Evolutionary conservation across 495 filamentous ascomycete species (phyloP).

Genomic region (Neurospora africana): DNA sequence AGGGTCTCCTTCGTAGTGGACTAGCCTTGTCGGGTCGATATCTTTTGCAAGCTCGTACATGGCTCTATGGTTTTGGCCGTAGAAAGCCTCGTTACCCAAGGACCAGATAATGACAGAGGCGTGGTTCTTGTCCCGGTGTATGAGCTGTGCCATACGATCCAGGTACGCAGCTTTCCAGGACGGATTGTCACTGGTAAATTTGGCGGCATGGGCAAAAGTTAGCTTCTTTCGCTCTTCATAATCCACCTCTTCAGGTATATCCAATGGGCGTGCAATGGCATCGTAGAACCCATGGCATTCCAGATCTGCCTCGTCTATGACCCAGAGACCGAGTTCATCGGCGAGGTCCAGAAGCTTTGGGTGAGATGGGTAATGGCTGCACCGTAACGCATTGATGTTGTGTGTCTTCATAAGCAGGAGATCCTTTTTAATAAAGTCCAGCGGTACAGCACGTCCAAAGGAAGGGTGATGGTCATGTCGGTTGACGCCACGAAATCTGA

Average conservation of each 20-base stretch:
- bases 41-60: slow-evolving; percentile 54
- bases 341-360: slow-evolving; percentile 48
- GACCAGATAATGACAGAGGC: slow-evolving; percentile 60
- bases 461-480: slow-evolving; percentile 53
- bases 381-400: slow-evolving; percentile 56
- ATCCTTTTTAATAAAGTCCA: slow-evolving; percentile 45
- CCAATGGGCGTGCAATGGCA: slow-evolving; percentile 33
- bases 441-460: slow-evolving; percentile 48
- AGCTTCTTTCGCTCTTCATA: slow-evolving; percentile 45
- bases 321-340: slow-evolving; percentile 58
- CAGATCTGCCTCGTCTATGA: slow-evolving; percentile 63
- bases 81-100: slow-evolving; percentile 60
- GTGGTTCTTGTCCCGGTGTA: slow-evolving; percentile 57
- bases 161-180: slow-evolving; percentile 54
- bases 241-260: slow-evolving; percentile 36
- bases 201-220: slow-evolving; percentile 39
- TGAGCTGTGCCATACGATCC: slow-evolving; percentile 52
- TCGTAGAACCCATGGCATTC: slow-evolving; percentile 60
- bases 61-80: slow-evolving; percentile 49
- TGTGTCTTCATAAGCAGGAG: slow-evolving; percentile 56
- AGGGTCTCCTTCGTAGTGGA: slow-evolving; percentile 59
- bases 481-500: slow-evolving; percentile 51
- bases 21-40: slow-evolving; percentile 43
- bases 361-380: slow-evolving; percentile 52
- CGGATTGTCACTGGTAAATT: slow-evolving; percentile 52